These are phyloP conservation scores for Gloeophyllum trabeum DNA, from an alignment of 768 basidiomycete species.

Conservation along the genomic window DNA sequence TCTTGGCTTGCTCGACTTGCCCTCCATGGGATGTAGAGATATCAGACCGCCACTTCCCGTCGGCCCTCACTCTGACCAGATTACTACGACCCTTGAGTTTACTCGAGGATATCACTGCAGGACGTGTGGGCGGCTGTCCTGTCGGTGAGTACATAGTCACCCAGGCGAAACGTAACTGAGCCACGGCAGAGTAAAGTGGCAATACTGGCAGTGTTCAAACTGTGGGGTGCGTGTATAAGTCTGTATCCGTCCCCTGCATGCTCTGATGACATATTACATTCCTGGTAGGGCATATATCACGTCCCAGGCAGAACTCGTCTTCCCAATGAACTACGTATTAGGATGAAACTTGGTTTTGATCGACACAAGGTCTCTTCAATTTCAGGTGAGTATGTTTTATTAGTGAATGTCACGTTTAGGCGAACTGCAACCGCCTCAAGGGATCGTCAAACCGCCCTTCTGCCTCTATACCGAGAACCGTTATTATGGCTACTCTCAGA, in stretches of 20 bases:
- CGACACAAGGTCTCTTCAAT: not conserved
- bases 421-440: too few relatives aligned
- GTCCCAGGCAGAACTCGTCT: not conserved
- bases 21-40: too few relatives aligned
- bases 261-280: not conserved
- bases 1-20: too few relatives aligned
- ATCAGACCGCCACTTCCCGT: conserved; percentile 21
- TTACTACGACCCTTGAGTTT: conserved; percentile 43
- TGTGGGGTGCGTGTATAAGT: too few relatives aligned
- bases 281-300: not conserved
- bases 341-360: not conserved
- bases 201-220: conserved; percentile 55
- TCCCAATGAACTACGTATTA: not conserved
- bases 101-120: conserved; percentile 62
- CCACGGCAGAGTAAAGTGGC: conserved; percentile 55
- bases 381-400: not conserved
- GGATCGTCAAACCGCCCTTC: too few relatives aligned
- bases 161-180: conserved; percentile 2
- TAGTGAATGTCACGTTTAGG: too few relatives aligned
- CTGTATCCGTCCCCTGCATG: not conserved
- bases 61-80: conserved; percentile 16
- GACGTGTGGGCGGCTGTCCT: conserved; percentile 61
- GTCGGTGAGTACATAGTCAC: conserved; percentile 35
- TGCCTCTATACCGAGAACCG: too few relatives aligned
- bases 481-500: not conserved